Conservation (phyloP, 805 yeast genomes). For the Komagataella phaffii region DNA sequence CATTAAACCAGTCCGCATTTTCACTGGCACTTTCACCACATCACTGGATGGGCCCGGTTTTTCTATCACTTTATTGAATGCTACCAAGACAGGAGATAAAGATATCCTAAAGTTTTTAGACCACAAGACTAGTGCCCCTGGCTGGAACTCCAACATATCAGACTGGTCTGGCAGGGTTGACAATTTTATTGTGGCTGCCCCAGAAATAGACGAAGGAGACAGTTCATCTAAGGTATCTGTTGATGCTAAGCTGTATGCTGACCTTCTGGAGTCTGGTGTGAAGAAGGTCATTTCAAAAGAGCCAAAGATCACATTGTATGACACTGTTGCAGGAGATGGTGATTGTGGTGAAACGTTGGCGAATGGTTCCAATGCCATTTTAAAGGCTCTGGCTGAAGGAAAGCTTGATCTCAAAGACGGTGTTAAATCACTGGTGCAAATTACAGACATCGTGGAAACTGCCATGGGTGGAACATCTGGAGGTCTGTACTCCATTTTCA, state of each 20-base stretch:
- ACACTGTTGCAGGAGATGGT: constrained; percentile 90
- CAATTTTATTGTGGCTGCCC: constrained; percentile 15
- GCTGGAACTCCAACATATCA: constrained; percentile 48
- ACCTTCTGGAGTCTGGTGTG: constrained; percentile 34
- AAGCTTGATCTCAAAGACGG: constrained; percentile 30
- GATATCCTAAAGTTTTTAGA: constrained; percentile 47
- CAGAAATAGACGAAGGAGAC: constrained; percentile 18
- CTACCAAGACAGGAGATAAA: constrained; percentile 33
- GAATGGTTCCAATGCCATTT: constrained; percentile 66
- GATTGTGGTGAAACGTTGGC: constrained; percentile 92
- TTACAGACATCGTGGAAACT: constrained; percentile 71
- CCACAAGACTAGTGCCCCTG: constrained; percentile 65
- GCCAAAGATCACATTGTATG: constrained; percentile 74
- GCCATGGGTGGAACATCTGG: constrained; percentile 99
- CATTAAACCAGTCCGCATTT: constrained; percentile 53
- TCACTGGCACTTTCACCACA: constrained; percentile 73
- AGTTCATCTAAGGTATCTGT: constrained; percentile 14
- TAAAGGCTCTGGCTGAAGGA: constrained; percentile 30
- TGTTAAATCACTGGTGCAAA: constrained; percentile 45
- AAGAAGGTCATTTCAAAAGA: constrained; percentile 46
- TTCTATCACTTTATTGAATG: constrained; percentile 69
- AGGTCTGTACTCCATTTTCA: constrained; percentile 75
- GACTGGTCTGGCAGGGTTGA: constrained; percentile 10
- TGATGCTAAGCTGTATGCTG: constrained; percentile 14
- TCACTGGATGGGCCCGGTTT: constrained; percentile 90